A percentile compares a stretch with the other conserved stretches of the same genome.
These are phyloP conservation scores for Calonectria multiphialidica DNA, from an alignment of 2,329 filamentous ascomycete species.

Conservation along the genomic window DNA sequence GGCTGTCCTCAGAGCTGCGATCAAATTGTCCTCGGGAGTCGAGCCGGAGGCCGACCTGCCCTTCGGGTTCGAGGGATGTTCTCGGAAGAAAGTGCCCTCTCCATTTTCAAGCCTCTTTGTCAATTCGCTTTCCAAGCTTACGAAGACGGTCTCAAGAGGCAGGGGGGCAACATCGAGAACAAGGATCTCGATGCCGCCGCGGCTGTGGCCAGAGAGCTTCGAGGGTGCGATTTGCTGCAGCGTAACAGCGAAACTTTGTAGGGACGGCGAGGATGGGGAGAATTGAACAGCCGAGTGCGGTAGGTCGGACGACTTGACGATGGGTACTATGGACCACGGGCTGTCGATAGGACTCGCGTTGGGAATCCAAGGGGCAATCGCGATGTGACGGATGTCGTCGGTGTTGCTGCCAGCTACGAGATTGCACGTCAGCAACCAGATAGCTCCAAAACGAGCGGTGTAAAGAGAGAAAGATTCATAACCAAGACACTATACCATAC, in stretches of 20 bases:
- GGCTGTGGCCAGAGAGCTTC: slow-evolving; percentile 78
- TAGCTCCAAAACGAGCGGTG: not conserved
- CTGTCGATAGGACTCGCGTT: slow-evolving; percentile 68
- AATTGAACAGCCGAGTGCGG: slow-evolving; percentile 85
- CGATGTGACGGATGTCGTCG: slow-evolving; percentile 70
- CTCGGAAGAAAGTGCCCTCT: slow-evolving; percentile 83
- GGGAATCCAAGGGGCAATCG: slow-evolving; percentile 80
- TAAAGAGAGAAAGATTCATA: slow-evolving; percentile 27
- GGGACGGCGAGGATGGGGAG: slow-evolving; percentile 76
- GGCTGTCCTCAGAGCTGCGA: slow-evolving; percentile 78
- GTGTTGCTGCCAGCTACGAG: slow-evolving; percentile 46
- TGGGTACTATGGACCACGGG: slow-evolving; percentile 88
- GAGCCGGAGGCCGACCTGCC: slow-evolving; percentile 52
- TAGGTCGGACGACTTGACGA: slow-evolving; percentile 73
- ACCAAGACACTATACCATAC: slow-evolving; percentile 33
- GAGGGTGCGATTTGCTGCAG: slow-evolving; percentile 82
- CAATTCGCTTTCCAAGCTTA: slow-evolving; percentile 85
- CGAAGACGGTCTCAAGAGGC: slow-evolving; percentile 85
- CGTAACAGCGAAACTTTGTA: slow-evolving; percentile 83
- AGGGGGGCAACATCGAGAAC: slow-evolving; percentile 85
- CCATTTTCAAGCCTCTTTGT: slow-evolving; percentile 85
- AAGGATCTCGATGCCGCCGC: slow-evolving; percentile 85
- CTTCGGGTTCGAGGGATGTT: slow-evolving; percentile 61
- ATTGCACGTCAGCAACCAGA: slow-evolving; percentile 10
- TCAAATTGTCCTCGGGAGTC: slow-evolving; percentile 68